A percentile compares a stretch with the other conserved stretches of the same genome.
Conservation (phyloP, 345 rosid species). For the Gossypium bickii region DNA sequence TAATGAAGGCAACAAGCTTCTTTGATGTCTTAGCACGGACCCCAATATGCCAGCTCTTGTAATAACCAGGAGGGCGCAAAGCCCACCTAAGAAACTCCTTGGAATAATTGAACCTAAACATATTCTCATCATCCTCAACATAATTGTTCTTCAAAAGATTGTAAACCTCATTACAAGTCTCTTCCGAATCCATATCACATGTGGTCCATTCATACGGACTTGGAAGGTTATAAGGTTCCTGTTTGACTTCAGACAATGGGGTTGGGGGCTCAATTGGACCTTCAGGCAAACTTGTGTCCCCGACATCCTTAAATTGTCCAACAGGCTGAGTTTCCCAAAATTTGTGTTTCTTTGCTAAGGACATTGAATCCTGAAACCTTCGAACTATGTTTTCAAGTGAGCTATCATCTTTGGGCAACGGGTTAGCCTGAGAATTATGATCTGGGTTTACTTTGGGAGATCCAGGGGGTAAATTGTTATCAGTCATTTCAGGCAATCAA, state of each 20-base stretch:
- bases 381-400: conserved; percentile 56
- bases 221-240: conserved; percentile 88
- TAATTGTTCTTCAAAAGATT: conserved; percentile 75
- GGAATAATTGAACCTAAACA: conserved; percentile 92
- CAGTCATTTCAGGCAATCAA: conserved; percentile 44
- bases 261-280: conserved; percentile 73
- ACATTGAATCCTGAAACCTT: conserved; percentile 60
- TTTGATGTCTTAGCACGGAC: conserved; percentile 75
- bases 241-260: conserved; percentile 67
- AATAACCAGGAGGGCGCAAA: conserved; percentile 72
- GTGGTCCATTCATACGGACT: conserved; percentile 74
- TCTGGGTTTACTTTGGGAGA: conserved; percentile 48
- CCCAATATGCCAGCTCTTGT: conserved; percentile 81
- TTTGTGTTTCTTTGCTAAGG: conserved; percentile 52
- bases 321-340: conserved; percentile 97
- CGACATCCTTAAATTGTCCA: conserved; percentile 60
- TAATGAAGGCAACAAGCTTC: conserved; percentile 87
- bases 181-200: conserved; percentile 71
- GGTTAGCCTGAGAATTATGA: conserved; percentile 36
- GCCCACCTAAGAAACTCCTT: conserved; percentile 97
- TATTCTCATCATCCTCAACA: conserved; percentile 93
- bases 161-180: conserved; percentile 69
- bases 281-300: conserved; percentile 65
- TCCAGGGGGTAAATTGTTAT: conserved; percentile 42
- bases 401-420: conserved; percentile 36